A percentile compares a stretch with the other conserved stretches of the same genome.
Conservation (phyloP, 805 yeast genomes). For the Lachancea meyersii region DNA sequence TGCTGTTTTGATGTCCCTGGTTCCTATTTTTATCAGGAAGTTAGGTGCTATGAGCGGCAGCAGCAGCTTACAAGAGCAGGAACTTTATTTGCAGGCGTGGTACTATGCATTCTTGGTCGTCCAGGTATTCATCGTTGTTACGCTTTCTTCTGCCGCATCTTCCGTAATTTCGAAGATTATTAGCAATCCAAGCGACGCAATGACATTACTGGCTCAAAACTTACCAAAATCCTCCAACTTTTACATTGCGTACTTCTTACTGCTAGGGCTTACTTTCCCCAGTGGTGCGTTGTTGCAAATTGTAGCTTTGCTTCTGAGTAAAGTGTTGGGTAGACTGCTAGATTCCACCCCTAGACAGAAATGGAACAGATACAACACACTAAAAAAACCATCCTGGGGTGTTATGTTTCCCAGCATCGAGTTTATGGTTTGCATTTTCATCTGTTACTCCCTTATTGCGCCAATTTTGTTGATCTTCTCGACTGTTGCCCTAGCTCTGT, state of each 20-base stretch:
- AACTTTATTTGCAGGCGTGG: constrained; percentile 80
- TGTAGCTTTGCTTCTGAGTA: constrained; percentile 63
- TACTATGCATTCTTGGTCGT: constrained; percentile 86
- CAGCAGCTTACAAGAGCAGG: constrained; percentile 65
- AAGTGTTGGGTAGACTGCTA: constrained; percentile 61
- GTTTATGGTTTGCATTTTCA: constrained; percentile 62
- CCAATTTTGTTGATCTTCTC: constrained; percentile 67
- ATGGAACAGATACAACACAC: constrained; percentile 67
- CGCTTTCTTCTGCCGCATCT: constrained; percentile 75
- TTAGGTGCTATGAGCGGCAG: constrained; percentile 73
- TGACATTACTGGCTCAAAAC: constrained; percentile 64
- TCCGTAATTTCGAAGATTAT: constrained; percentile 69
- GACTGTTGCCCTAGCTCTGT: constrained; percentile 48
- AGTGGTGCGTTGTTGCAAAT: constrained; percentile 74
- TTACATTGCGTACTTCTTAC: constrained; percentile 72
- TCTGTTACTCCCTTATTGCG: constrained; percentile 73
- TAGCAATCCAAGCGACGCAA: constrained; percentile 59
- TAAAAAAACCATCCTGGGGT: constrained; percentile 74
- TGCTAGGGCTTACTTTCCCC: constrained; percentile 74
- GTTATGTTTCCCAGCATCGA: constrained; percentile 73
- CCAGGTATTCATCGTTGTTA: constrained; percentile 79
- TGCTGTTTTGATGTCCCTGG: constrained; percentile 75
- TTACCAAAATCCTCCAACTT: constrained; percentile 89
- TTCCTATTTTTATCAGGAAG: constrained; percentile 76
- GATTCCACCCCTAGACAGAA: constrained; percentile 89